Evolutionary conservation across 768 basidiomycete genomes (phyloP).

Genomic region (Agaricus bisporus): DNA sequence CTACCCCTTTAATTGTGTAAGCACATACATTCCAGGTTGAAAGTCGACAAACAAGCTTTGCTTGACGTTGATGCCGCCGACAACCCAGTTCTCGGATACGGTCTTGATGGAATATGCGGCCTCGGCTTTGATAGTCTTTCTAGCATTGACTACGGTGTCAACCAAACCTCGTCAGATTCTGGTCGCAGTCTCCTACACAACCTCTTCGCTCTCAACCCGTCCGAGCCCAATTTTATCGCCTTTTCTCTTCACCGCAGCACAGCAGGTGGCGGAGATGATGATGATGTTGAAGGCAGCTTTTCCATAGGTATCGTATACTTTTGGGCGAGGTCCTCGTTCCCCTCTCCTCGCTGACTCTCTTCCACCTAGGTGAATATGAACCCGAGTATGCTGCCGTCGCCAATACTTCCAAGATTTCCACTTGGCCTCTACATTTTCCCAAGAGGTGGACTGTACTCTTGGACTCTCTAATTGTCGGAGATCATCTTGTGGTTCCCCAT

Average conservation of each 20-base stretch:
- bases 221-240: conserved; percentile 75
- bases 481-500: conserved; percentile 42
- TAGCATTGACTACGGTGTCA: conserved; percentile 56
- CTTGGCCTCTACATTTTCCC: conserved; percentile 63
- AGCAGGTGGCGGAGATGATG: conserved; percentile 41
- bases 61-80: conserved; percentile 56
- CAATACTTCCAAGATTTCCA: conserved; percentile 55
- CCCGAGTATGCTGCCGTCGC: conserved; percentile 54
- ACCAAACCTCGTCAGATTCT: conserved; percentile 46
- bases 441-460: conserved; percentile 72
- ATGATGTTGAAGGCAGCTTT: conserved; percentile 61
- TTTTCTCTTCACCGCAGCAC: conserved; percentile 63
- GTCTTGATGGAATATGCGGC: conserved; percentile 66
- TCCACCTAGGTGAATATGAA: conserved; percentile 55
- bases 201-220: conserved; percentile 61
- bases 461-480: conserved; percentile 63
- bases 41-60: conserved; percentile 64
- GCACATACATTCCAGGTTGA: conserved; percentile 35
- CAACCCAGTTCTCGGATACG: conserved; percentile 71
- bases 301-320: conserved; percentile 50
- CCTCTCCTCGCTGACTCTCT: conserved; percentile 3
- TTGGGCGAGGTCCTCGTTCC: neutral
- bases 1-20: neutral
- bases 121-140: conserved; percentile 78
- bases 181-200: conserved; percentile 75